Percentiles rank a stretch among this genome's conserved stretches.
phyloP scores from a whole-genome alignment of 345 rosid genomes.

The Citrus maxima region DNA sequence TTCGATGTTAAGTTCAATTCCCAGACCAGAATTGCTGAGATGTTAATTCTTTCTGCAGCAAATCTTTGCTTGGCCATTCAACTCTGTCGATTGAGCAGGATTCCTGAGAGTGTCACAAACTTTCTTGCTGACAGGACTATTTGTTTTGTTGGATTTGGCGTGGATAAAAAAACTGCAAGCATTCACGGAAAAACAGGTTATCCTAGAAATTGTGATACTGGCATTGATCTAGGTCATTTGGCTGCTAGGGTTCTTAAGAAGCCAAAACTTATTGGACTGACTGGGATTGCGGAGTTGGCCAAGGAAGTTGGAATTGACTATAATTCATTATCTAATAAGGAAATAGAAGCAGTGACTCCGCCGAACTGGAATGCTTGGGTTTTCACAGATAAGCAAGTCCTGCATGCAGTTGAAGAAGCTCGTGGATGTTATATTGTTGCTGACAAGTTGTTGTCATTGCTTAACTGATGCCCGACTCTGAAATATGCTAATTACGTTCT shows the following conservation, averaged over 20 bases:
- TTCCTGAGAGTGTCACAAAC: not conserved
- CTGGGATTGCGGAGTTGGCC: not conserved
- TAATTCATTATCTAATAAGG: no score
- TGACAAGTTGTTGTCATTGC: no score
- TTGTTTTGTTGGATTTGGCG: not conserved
- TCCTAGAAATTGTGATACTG: not conserved
- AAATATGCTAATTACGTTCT: no score
- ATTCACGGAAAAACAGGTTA: not conserved
- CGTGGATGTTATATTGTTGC: no score
- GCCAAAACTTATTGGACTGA: not conserved
- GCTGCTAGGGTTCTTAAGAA: not conserved
- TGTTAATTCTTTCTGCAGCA: not conserved
- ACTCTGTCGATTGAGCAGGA: no score
- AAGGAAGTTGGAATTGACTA: not conserved
- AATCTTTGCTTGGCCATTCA: not conserved
- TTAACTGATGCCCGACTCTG: no score
- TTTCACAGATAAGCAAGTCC: no score
- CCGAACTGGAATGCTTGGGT: no score
- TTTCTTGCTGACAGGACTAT: not conserved
- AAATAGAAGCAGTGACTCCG: no score
- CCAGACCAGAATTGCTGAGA: not conserved
- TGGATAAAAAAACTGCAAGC: not conserved
- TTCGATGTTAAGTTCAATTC: not conserved
- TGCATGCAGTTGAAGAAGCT: no score
- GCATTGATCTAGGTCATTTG: not conserved